Conservation (phyloP, 1,284 basidiomycete genomes). For the Takashimella koratensis region DNA sequence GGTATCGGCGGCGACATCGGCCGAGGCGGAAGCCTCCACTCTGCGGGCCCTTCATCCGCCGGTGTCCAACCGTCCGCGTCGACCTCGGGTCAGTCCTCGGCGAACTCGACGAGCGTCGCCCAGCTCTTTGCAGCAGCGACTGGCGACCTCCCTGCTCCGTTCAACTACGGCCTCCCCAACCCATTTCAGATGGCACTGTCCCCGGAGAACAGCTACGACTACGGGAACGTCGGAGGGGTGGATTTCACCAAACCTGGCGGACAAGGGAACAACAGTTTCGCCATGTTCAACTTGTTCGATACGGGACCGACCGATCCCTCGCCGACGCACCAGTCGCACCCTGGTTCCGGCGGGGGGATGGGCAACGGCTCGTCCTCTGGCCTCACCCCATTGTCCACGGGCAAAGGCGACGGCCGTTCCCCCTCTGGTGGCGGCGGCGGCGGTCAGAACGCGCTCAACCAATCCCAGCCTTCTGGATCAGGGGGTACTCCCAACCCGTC, state of each 20-base stretch:
- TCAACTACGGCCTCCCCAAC: slow-evolving; percentile 40
- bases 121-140: slow-evolving; percentile 17
- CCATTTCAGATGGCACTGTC: slow-evolving; percentile 39
- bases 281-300: slow-evolving; percentile 17
- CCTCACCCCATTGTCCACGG: not conserved
- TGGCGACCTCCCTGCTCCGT: slow-evolving; percentile 23
- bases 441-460: not conserved
- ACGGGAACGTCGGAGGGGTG: slow-evolving; percentile 1
- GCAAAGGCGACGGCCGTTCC: not conserved
- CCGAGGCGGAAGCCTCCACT: not conserved
- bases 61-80: not conserved
- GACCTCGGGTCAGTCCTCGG: not conserved
- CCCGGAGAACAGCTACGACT: slow-evolving; percentile 28
- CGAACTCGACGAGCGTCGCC: not conserved
- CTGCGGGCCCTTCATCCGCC: not conserved
- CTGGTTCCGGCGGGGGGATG: not conserved
- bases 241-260: slow-evolving; percentile 4
- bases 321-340: not conserved
- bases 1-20: slow-evolving; percentile 1
- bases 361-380: not conserved
- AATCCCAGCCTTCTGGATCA: slow-evolving; percentile 8
- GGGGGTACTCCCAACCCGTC: slow-evolving; percentile 4
- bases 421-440: not conserved
- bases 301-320: slow-evolving; percentile 4
- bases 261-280: slow-evolving; percentile 3